Conservation (phyloP, 78 protist species). For the Mastigamoeba balamuthi region DNA sequence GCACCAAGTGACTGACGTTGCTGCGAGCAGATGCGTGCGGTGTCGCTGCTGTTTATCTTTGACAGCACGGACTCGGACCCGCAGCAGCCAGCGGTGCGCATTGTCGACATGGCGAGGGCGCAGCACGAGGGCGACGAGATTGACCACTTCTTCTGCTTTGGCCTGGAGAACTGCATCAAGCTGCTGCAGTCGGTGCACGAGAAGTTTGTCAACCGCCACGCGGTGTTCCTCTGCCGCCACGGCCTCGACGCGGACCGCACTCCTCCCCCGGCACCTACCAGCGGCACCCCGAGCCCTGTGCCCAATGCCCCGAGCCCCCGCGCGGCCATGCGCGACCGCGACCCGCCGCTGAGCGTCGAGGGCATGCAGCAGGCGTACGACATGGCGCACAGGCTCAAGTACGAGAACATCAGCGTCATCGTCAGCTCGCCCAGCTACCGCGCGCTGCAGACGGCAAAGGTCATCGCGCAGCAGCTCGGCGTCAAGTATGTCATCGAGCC, state of each 20-base stretch:
- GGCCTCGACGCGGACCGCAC: background rate
- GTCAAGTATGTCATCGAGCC: background rate
- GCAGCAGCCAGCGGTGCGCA: background rate
- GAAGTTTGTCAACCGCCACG: background rate
- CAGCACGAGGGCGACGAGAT: background rate
- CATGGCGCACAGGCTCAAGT: background rate
- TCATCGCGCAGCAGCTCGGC: background rate
- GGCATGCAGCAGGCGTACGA: background rate
- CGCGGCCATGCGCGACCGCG: too few species aligned
- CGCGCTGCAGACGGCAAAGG: background rate
- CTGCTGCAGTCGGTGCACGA: background rate
- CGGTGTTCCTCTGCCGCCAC: background rate
- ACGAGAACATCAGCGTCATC: background rate
- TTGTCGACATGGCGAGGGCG: background rate
- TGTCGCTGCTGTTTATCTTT: too few species aligned
- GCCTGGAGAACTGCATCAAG: background rate
- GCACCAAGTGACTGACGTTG: too few species aligned
- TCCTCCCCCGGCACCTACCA: too few species aligned
- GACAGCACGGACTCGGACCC: background rate
- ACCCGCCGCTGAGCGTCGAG: background rate
- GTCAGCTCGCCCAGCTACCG: background rate
- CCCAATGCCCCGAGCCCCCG: too few species aligned
- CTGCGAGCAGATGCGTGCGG: too few species aligned
- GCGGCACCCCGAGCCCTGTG: background rate
- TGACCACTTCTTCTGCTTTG: background rate